Base-by-base conservation (phyloP, 331 rosid species). In the Malus hybrid region DNA sequence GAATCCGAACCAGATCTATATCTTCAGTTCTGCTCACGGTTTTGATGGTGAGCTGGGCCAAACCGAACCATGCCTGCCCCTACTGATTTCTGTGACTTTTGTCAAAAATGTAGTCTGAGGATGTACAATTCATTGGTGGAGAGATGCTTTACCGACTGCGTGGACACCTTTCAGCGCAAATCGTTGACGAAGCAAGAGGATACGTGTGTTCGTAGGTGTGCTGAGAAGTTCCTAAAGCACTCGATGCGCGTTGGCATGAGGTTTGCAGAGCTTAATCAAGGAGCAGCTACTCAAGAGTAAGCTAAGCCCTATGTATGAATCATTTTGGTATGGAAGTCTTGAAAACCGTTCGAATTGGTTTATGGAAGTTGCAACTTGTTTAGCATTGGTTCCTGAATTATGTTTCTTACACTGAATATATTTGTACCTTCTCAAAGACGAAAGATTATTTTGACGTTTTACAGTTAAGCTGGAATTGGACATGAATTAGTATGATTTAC, bases 111-210 rank as follows among this genome's bases (percentile, higher is more conserved):
- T 93, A 89, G 98, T 78, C 67, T 93, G 67, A 88, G 89, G 90
- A 81, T 88, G 92, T 93, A 93, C 77, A 91, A 93, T 86, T 75
- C 97, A 42, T 75, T 90, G 87, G 98, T 86, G 70, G 98, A 90
- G 82, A 81, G 78, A 68, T 93, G 98, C 80, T 91, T 86, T 79
- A 82, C 75, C 0, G 95, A 91, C 69, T 93, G 98, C 36, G 80
- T 90, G 20, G 74, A 83, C 67, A 73, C 85, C 67, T 91, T 91
- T 75, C 85, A 84, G 69, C 92, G 97, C 57, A 87, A 87, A 73
- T 71, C 92, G 31, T 52, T 93, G 77, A 89, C 95, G 70, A 91
- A 88, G 85, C 88, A 74, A 80, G 98, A 91, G 84, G 98, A 89
- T 71, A 84, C 89, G 0, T 93, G 98, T 70, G 93, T 93, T 65